Evolutionary conservation across 2,329 filamentous ascomycete genomes (phyloP), one percentile per base, ranked within the genome.

Genomic region (Emmonsia crescens): DNA sequence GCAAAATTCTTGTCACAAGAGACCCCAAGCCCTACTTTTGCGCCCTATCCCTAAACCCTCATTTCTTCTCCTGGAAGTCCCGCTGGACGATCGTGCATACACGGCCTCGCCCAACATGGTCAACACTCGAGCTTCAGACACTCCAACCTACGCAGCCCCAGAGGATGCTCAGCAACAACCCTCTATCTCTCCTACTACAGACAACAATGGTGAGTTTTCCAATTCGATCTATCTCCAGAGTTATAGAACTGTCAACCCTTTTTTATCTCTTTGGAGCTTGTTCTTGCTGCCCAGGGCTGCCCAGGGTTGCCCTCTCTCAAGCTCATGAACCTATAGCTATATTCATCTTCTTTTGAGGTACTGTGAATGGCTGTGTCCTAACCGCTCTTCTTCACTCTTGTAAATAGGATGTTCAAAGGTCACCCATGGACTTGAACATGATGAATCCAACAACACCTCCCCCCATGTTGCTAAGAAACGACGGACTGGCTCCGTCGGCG

Each of bases 11-110:
- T 61, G 49, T 38, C 57, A 59, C 27, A 60, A 36, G 57, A 40
- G 33, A 51, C 21, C 40, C 65, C 64, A 69, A 77, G 74, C 75
- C 75, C 75, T 77, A 77, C 70, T 68, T 68, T 66, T 70, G 73
- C 74, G 75, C 75, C 75, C 75, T 77, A 76, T 68, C 75, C 75
- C 75, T 77, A 77, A 77, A 74, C 75, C 75, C 75, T 77, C 70
- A 77, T 77, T 77, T 76, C 75, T 77, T 68, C 72, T 77, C 74
- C 72, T 70, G 75, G 75, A 76, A 74, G 70, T 69, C 69, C 65
- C 31, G 4, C 60, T 51, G 48, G 60, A 68, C 63, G 59, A 67
- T 63, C 64, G 63, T 62, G 64, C 67, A 65, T 63, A 65, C 61
- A 65, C 61, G 63, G 63, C 66, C 64, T 63, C 64, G 58, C 62